Evolutionary conservation across 805 yeast species (phyloP).

Genomic region (Yarrowia deformans): DNA sequence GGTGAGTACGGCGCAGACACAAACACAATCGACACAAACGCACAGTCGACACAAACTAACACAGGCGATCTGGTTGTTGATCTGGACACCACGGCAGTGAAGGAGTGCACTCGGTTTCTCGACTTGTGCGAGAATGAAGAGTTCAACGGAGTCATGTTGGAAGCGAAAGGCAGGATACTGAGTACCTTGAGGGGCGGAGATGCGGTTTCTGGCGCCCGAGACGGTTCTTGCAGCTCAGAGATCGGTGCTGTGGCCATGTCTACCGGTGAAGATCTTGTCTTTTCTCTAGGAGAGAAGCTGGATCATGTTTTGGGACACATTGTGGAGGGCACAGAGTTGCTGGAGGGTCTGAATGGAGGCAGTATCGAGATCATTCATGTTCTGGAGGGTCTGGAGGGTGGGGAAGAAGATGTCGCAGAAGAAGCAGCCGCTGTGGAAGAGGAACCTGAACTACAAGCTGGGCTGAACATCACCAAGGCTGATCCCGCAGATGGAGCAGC

Average conservation of each 20-base stretch:
- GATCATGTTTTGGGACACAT: slow-evolving; percentile 86
- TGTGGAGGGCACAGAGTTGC: slow-evolving; percentile 88
- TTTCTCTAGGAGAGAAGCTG: slow-evolving; percentile 65
- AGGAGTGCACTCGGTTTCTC: slow-evolving; percentile 26
- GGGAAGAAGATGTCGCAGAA: neutral
- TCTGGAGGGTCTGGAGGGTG: slow-evolving; percentile 10
- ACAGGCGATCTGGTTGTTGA: slow-evolving; percentile 37
- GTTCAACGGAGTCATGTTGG: slow-evolving; percentile 35
- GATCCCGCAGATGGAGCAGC: neutral
- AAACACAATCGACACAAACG: neutral
- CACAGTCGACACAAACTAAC: neutral
- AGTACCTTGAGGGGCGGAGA: neutral
- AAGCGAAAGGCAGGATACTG: neutral
- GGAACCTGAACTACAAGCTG: slow-evolving; percentile 19
- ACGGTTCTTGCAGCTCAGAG: neutral
- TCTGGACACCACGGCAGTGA: slow-evolving; percentile 6
- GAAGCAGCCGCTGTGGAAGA: neutral
- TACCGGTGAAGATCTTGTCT: neutral
- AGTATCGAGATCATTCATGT: slow-evolving; percentile 52
- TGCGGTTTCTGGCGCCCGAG: neutral
- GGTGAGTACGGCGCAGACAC: slow-evolving; percentile 12
- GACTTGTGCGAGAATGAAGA: slow-evolving; percentile 26
- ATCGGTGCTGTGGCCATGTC: slow-evolving; percentile 5
- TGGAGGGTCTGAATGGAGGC: slow-evolving; percentile 71
- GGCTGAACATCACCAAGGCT: slow-evolving; percentile 7